Evolutionary conservation across 805 yeast genomes (phyloP), one percentile per base, ranked within the genome.

Genomic region (Nakazawaea ishiwadae): DNA sequence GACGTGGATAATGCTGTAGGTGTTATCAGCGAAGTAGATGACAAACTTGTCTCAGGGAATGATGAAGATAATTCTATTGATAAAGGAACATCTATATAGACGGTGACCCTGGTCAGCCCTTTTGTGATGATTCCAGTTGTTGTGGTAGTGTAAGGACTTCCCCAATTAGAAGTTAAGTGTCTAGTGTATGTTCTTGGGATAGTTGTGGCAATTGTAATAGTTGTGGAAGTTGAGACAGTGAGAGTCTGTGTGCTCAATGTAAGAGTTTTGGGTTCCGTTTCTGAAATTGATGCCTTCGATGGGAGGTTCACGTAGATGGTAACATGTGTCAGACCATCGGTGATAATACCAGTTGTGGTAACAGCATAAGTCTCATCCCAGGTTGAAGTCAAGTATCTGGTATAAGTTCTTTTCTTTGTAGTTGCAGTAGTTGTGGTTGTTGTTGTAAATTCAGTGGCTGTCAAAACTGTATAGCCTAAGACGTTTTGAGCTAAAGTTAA

Each of bases 311-410:
- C 39, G 19, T 19, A 36, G 5, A 36, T 33, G 8, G 39, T 36
- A 7, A 36, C 33, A 28, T 36, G 39, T n/a, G 39, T 36, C 32
- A 20, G 33, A 4, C 39, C 39, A 9, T 27, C n/a, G 19, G 23
- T 36, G 9, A 36, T 28, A 12, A 24, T 26, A 18, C 43, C 38
- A 18, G 38, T 39, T 6, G 43, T 39, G n/a, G 43, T 39, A 1
- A 35, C 28, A 2, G 43, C 29, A 18, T 33, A 39, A 4, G 28
- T 3, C 9, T 33, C n/a, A 4, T 5, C 18, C 43, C 43, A 39
- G 11, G 33, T 34, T 5, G 43, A 33, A 14, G 43, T 37, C 11
- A 30, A 15, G 21, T 31, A 15, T 19, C 35, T 30, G 8, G 44
- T 41, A 18, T 36, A 31, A 10, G 44, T 35, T 29, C 35, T 29